phyloP scores from a whole-genome alignment of 1,139 yeast genomes.

The Geotrichum australiense region DNA sequence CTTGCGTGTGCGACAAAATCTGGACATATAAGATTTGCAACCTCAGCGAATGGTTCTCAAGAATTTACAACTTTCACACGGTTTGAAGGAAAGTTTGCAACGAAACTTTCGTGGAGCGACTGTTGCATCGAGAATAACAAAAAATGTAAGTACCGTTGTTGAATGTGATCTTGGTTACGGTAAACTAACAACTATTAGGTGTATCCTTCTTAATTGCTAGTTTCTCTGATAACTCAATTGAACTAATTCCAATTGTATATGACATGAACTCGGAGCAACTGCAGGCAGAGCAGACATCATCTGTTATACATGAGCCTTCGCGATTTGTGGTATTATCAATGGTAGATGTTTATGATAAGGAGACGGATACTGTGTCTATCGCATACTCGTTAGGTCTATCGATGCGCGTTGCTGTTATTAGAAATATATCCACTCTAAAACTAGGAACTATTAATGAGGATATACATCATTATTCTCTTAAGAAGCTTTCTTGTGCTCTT shows the following conservation, averaged over 20 bases:
- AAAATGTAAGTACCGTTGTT: constrained; percentile 6
- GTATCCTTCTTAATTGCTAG: constrained; percentile 8
- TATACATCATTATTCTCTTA: neutral
- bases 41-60: constrained; percentile 1
- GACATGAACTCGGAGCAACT: neutral
- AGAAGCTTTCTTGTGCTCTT: constrained; percentile 5
- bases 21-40: constrained; percentile 7
- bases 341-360: neutral
- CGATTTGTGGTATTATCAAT: constrained; percentile 6
- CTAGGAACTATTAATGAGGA: neutral
- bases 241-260: constrained; percentile 9
- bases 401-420: neutral
- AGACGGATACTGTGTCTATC: neutral
- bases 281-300: neutral
- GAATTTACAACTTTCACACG: neutral
- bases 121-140: neutral
- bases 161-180: neutral
- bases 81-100: constrained; percentile 5
- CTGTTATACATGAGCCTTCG: constrained; percentile 7
- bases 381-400: constrained; percentile 14
- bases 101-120: constrained; percentile 10
- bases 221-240: constrained; percentile 8
- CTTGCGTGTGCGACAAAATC: constrained; percentile 13
- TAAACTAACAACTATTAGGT: neutral
- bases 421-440: neutral